Base-by-base conservation (phyloP, 1,284 basidiomycete species). In the Microbotryum lychnidis-dioicae region DNA sequence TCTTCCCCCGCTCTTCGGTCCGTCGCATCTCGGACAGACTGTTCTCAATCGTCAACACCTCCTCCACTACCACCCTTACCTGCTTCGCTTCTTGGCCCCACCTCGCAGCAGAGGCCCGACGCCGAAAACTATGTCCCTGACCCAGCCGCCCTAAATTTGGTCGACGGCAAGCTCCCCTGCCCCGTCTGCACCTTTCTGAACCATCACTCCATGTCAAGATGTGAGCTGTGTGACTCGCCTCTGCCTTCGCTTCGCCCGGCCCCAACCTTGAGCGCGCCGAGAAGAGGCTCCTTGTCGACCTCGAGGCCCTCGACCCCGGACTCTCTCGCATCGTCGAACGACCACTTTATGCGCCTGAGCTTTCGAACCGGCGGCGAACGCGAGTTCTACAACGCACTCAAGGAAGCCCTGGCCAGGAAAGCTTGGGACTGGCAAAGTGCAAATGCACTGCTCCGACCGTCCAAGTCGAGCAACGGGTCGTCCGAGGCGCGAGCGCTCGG, bases 121-220 rank as follows among this genome's bases (percentile, higher is more conserved):
- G 14, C 16, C 37, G 37, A 42, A 42, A 42, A 42, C 16, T 42
- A 14, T 27, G 6, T 50, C 23, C 31, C 21, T 37, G 10, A 16
- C 12, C 20, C 59, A 6, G 37, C 50, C 37, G 21, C 27, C 44
- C 20, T 23, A 16, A 54, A 31, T 20, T 31, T 37, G 51, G 20
- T 25, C 20, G 56, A 65, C 55, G 46, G 56, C 55, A 59, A 63
- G 67, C 77, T 87, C 44, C 76, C 87, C 14, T 98, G 94, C 75
- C 81, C 85, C 1, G 84, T 85, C 1, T 98, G 94, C 72, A 97
- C 94, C 1, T 98, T 94, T 72, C 78, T 92, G 33, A 98, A 98
- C 74, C 86, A 89, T 67, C 83, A 85, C 0, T 86, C 83, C 1
- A 78, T 93, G 69, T 74, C 75, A 1, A 75, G 77, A 12, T 98